These are phyloP conservation scores for Nannochloropsis gaditana DNA, from an alignment of 108 stramenopile species.

Conservation along the genomic window DNA sequence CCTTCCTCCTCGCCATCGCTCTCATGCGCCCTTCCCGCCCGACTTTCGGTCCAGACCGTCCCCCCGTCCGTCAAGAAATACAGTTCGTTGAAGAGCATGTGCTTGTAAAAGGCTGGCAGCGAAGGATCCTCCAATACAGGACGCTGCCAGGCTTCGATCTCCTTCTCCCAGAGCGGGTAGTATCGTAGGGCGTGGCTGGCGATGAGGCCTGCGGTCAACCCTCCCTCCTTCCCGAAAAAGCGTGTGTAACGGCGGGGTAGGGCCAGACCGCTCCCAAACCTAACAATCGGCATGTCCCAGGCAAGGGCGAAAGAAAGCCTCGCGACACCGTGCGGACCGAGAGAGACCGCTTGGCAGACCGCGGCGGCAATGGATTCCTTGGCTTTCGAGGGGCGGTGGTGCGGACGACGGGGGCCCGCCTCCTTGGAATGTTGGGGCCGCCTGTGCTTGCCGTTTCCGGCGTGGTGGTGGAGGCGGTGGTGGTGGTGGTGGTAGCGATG, in stretches of 20 bases:
- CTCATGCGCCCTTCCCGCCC: conserved; percentile 12
- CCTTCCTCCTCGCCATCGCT: not conserved
- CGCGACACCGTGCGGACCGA: not conserved
- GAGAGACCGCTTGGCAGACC: conserved; percentile 23
- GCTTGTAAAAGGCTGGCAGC: conserved; percentile 35
- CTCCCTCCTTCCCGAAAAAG: conserved; percentile 40
- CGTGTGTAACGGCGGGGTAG: conserved; percentile 39
- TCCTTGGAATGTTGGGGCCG: too few species aligned
- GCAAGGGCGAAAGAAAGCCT: conserved; percentile 35
- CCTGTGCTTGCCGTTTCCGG: too few species aligned
- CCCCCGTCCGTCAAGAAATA: conserved; percentile 51
- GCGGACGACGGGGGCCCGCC: not conserved
- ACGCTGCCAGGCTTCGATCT: conserved; percentile 43
- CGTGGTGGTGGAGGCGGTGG: not conserved
- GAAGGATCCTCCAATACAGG: not conserved
- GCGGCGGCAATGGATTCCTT: conserved; percentile 14
- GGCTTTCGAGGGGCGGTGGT: not conserved
- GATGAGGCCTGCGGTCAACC: conserved; percentile 27
- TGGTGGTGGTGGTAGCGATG: not conserved
- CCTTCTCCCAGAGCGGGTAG: conserved; percentile 25
- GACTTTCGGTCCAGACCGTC: conserved; percentile 43
- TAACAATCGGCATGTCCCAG: conserved; percentile 46
- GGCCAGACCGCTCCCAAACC: conserved; percentile 30
- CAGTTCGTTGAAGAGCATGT: conserved; percentile 50
- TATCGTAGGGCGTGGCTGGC: conserved; percentile 29